Conservation (phyloP, 305 asterid genomes). For the Fraxinus xanthoxyloides region DNA sequence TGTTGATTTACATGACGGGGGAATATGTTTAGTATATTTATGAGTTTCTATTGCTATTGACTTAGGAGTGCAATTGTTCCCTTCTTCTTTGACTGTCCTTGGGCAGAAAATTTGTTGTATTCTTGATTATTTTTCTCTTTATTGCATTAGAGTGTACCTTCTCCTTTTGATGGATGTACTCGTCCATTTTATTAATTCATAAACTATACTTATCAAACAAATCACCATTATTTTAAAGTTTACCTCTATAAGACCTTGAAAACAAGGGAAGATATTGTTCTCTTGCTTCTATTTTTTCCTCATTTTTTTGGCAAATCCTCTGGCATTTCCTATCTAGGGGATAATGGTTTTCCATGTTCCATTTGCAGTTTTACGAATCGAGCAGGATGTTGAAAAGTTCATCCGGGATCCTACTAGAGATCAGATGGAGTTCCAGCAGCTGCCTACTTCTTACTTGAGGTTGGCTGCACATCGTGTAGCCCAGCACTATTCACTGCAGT, state of each 20-base stretch:
- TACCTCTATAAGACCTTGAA: not conserved
- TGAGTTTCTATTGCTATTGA: not conserved
- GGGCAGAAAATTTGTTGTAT: not conserved
- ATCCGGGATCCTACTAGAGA: conserved; percentile 77
- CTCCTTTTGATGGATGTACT: not conserved
- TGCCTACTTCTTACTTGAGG: conserved; percentile 96
- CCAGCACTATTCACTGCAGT: conserved; percentile 89
- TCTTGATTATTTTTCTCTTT: not conserved
- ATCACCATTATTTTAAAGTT: not conserved
- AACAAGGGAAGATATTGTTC: not conserved
- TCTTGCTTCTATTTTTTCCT: not conserved
- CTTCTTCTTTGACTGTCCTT: not conserved
- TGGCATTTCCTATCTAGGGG: not conserved
- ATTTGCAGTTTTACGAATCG: conserved; percentile 82
- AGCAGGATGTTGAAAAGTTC: conserved; percentile 93
- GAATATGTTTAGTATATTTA: not conserved
- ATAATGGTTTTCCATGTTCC: conserved; percentile 15
- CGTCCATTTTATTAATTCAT: not conserved
- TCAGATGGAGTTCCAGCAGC: conserved; percentile 93
- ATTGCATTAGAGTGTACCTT: not conserved
- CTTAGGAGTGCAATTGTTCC: not conserved
- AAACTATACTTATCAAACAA: not conserved
- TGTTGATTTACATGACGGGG: not conserved
- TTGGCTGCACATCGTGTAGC: conserved; percentile 99
- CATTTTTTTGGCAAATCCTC: not conserved